Conservation (phyloP, 768 basidiomycete genomes). For the Pulveroboletus ravenelii region DNA sequence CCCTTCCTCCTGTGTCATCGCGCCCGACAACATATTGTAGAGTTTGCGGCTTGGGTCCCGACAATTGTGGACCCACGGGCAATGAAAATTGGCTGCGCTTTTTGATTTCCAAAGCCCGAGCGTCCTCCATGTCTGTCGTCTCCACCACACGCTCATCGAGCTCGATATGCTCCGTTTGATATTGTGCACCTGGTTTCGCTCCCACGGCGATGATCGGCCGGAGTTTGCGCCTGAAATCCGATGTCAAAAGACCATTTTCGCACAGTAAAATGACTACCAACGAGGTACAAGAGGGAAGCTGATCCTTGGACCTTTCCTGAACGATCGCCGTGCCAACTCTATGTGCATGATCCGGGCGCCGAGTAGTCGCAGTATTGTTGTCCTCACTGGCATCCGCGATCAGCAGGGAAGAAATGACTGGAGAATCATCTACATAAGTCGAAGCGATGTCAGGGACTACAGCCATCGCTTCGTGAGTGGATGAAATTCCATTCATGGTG, state of each 20-base stretch:
- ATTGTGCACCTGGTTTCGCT: neutral
- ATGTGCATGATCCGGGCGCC: neutral
- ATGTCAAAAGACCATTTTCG: neutral
- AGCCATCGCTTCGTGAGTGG: neutral
- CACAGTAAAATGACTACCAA: constrained; percentile 1
- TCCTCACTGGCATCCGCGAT: neutral
- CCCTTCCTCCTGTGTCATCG: neutral
- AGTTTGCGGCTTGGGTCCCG: neutral
- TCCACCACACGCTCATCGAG: neutral
- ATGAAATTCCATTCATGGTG: neutral
- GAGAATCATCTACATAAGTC: neutral
- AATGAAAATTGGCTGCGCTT: neutral
- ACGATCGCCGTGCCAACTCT: neutral
- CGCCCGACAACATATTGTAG: neutral
- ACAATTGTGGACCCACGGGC: neutral
- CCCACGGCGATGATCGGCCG: neutral
- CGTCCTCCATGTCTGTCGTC: neutral
- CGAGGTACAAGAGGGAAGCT: neutral
- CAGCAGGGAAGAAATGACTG: neutral
- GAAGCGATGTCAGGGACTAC: too few species aligned
- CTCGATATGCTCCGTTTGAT: neutral
- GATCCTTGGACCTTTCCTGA: neutral
- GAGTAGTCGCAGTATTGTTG: neutral
- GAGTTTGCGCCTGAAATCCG: constrained; percentile 1
- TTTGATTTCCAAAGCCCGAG: neutral